Evolutionary conservation across 805 yeast species (phyloP), one percentile per base, ranked within the genome.

Genomic region (Candida saitoana): DNA sequence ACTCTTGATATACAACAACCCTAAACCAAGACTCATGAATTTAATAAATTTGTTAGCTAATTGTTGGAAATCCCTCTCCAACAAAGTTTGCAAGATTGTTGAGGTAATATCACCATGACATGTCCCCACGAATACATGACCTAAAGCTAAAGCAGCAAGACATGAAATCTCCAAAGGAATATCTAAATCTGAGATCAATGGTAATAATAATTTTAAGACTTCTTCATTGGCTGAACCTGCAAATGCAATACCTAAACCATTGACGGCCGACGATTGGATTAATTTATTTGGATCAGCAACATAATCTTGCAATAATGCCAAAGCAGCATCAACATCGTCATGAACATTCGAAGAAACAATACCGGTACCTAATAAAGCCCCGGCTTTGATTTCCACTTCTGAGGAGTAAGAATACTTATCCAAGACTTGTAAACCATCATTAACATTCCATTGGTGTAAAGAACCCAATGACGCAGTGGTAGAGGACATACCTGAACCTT

Each of bases 301-400:
- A 55, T 85, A 87, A 49, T 91, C 98, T 62, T 82, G 88, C 49
- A 93, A 74, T 50, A 93, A 68, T 20, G 95, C 81, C 47, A 87
- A 73, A 5, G 97, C 91, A 1, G 97, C 91, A 49, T 89, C 98
- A 34, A 90, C 87, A 48, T 91, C 99, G 59, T 91, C 96, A 64
- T 87, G 96, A 42, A 93, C 91, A 64, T 95, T 95, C 17, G 95
- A 76, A 20, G 95, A 87, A 4, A 88, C 82, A 37, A 93, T 76
- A 62, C 98, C 99, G 63, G 88, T 87, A 62, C 98, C 99, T 50
- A 93, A 74, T 44, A 93, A 73, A 4, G 99, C 96, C 65, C 99
- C 99, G 5, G 98, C 96, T 67, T 88, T 88, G 51, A 90, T 79
- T 56, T 87, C 91, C 44, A 80, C 83, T 54, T 89, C 96, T 14